phyloP scores from a whole-genome alignment of 352 stramenopile genomes.

The Globisporangium abappressorium region DNA sequence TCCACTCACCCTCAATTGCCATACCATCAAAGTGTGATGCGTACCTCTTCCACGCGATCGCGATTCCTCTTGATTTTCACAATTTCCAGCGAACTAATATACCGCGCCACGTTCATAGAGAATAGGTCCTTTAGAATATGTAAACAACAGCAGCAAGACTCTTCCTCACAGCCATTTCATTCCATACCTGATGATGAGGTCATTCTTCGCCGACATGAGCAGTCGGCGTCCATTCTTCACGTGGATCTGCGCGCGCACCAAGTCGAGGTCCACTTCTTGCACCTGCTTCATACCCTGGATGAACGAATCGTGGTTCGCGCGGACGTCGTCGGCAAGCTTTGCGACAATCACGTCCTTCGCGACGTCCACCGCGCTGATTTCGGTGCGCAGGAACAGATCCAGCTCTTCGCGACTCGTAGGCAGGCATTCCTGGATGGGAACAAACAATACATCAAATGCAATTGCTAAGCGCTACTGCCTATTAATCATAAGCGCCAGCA shows the following conservation, averaged over 20 bases:
- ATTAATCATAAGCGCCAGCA: not conserved
- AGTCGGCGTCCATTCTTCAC: constrained; percentile 83
- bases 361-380: constrained; percentile 82
- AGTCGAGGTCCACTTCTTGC: constrained; percentile 83
- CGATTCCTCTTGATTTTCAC: constrained; percentile 83
- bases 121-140: not conserved
- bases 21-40: not conserved
- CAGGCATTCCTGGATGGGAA: constrained; percentile 52
- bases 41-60: constrained; percentile 68
- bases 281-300: constrained; percentile 88
- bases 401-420: constrained; percentile 44
- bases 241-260: constrained; percentile 82
- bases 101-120: not conserved
- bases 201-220: constrained; percentile 63
- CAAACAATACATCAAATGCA: not conserved
- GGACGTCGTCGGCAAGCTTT: constrained; percentile 82
- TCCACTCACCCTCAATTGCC: not conserved
- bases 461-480: not conserved
- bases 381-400: constrained; percentile 67
- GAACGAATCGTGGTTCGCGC: constrained; percentile 69
- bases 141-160: not conserved
- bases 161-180: not conserved
- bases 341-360: constrained; percentile 73
- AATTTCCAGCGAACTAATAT: constrained; percentile 65
- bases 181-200: constrained; percentile 62